Evolutionary conservation across 208 protist genomes (phyloP), one percentile per base, ranked within the genome.

Genomic region (Histomonas meleagridis): DNA sequence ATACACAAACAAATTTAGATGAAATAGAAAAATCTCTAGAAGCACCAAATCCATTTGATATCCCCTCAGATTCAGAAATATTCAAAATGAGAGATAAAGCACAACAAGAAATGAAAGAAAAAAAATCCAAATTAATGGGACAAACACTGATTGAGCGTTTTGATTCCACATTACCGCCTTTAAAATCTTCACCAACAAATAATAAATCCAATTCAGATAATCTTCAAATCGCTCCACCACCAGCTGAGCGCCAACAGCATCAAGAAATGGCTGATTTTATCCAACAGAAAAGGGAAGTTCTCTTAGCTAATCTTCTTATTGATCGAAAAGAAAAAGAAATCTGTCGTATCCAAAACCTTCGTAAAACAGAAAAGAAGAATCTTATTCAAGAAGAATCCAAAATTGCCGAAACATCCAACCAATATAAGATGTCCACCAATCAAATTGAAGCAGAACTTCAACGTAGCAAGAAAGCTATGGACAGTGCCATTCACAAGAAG

Each of bases 351-450:
- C 28, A 28, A 32, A 43, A 86, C 1, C 40, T 46, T 10, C 23
- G 76, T 21, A 86, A 86, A 48, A 86, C 76, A 55, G 76, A 86
- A 86, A 86, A 86, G 46, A 86, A 86, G 26, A 86, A 86, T 55
- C 51, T 86, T 49, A 46, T 23, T 86, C 46, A 86, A 86, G 76
- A 86, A 86, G 76, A 86, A 86, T 18, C 40, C 14, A 86, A 86
- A 35, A 86, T 86, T 38, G 76, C 76, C 3, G 76, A 86, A 86
- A 55, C 46, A 55, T 86, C 76, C 1, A 86, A 86, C 76, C 76
- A 86, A 43, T 86, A 86, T 46, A 86, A 86, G 18, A 86, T 86
- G 76, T 43, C 76, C 7, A 12, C 10, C 9, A 86, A 86, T 46
- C 76, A 86, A 55, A 86, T 86, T 46, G 76, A 86, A 38, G 76